Base-by-base conservation (phyloP, 345 rosid species). In the Citrus sinensis region DNA sequence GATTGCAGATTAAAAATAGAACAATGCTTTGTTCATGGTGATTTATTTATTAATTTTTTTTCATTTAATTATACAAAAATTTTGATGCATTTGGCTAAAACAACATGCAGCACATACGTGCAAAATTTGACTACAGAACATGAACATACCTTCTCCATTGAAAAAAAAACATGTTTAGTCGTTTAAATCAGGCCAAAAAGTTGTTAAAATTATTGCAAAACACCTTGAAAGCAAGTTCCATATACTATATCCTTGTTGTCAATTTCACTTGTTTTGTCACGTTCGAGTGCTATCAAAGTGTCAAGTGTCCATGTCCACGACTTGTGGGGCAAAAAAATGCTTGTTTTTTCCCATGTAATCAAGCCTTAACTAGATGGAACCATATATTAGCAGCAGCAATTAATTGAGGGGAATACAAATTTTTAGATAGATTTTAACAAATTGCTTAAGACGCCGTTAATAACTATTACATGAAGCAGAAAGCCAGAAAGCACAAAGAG, bases 121-220 rank as follows among this genome's bases (percentile, higher is more conserved):
- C 73, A 67, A 22, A 65, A n/a, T 55, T 84, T 75, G 73, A 78
- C 80, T 66, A 74, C 22, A 65, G 14, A 55, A 19, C 35, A 67
- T 34, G 71, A 62, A n/a, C 40, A 17, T 54, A 69, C 66, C 79
- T 73, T 78, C 83, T 19, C 70, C 80, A 13, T 78, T 78, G 80
- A 68, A 81, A 71, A 71, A 59, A 65, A 34, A 32, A 32, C 34
- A 17, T 62, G 60, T 62, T 30, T n/a, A 54, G 76, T 7, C 25
- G 30, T 51, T 80, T 42, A 60, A 78, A 72, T 74, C 76, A 75
- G 34, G 73, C 75, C 74, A 64, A 81, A 83, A 73, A 81, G 83
- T 72, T 51, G 83, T 79, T 73, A 37, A 19, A 64, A 83, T 83
- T 79, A 83, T 86, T 81, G 79, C 62, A 37, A 69, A 70, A 65